Conservation (phyloP, 2,329 filamentous ascomycete genomes). For the Ophiostoma sp. region DNA sequence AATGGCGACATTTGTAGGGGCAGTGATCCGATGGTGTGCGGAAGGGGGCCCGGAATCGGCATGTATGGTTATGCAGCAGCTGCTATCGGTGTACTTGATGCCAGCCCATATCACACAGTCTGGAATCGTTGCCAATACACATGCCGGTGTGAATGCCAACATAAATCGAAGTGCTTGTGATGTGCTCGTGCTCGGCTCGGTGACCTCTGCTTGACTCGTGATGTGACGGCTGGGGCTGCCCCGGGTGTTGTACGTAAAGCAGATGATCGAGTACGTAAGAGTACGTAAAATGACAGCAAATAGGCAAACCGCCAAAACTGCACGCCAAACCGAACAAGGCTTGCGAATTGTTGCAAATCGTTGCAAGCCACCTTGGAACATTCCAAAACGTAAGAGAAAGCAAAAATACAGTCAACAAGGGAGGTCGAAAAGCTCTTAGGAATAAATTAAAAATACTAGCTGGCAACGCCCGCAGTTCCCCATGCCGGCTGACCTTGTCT, state of each 20-base stretch:
- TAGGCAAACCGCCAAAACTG: neutral
- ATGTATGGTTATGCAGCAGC: neutral
- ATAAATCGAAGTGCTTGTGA: neutral
- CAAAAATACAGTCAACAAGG: neutral
- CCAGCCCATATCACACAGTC: neutral
- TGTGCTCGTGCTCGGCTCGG: neutral
- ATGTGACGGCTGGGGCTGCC: slow-evolving; percentile 23
- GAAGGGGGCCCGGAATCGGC: neutral
- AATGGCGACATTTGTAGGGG: slow-evolving; percentile 8
- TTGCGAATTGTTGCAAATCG: slow-evolving; percentile 8
- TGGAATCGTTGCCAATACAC: neutral
- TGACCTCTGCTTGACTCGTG: slow-evolving; percentile 22
- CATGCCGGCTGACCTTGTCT: slow-evolving; percentile 28
- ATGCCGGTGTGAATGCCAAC: neutral
- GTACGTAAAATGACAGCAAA: slow-evolving; percentile 19
- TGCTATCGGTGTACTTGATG: neutral
- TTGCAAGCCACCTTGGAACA: neutral
- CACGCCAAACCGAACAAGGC: slow-evolving; percentile 8
- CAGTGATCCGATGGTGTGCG: neutral
- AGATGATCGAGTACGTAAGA: slow-evolving; percentile 18
- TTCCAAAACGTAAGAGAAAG: slow-evolving; percentile 13
- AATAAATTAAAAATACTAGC: neutral
- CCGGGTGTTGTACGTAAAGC: slow-evolving; percentile 24
- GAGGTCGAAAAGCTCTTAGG: neutral
- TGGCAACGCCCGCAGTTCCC: slow-evolving; percentile 14